phyloP scores from a whole-genome alignment of 345 rosid species.

The Trapa bicornis region DNA sequence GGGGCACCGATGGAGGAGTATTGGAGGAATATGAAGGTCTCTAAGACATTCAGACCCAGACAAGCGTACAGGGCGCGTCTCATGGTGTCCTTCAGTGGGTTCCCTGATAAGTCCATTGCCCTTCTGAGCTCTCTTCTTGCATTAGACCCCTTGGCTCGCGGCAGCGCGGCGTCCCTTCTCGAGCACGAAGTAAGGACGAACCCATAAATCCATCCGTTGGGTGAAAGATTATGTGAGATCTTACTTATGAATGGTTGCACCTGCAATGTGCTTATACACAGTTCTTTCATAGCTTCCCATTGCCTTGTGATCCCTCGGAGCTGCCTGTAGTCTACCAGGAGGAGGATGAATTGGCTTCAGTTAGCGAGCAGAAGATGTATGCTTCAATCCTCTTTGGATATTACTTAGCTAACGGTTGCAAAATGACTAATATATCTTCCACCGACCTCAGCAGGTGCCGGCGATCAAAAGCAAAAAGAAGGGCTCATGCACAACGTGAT shows the following conservation, averaged over 20 bases:
- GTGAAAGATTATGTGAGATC: neutral
- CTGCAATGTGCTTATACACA: slow-evolving; percentile 16
- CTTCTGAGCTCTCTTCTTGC: slow-evolving; percentile 47
- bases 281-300: slow-evolving; percentile 40
- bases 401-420: neutral
- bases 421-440: neutral
- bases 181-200: slow-evolving; percentile 26
- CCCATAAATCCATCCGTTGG: neutral
- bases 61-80: slow-evolving; percentile 30
- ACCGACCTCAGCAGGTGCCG: slow-evolving; percentile 16
- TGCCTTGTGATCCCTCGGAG: slow-evolving; percentile 45
- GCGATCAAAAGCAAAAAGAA: slow-evolving; percentile 23
- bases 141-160: slow-evolving; percentile 39
- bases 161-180: slow-evolving; percentile 37
- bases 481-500: slow-evolving; percentile 28
- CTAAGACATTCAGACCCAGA: slow-evolving; percentile 46
- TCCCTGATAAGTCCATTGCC: slow-evolving; percentile 39
- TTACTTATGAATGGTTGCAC: neutral
- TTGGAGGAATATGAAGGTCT: slow-evolving; percentile 61
- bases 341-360: slow-evolving; percentile 26
- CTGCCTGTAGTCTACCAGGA: slow-evolving; percentile 30
- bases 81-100: slow-evolving; percentile 23
- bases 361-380: slow-evolving; percentile 16
- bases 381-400: neutral
- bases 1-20: slow-evolving; percentile 84